Base-by-base conservation (phyloP, 495 filamentous ascomycete species). In the Penicillium flavigenum region DNA sequence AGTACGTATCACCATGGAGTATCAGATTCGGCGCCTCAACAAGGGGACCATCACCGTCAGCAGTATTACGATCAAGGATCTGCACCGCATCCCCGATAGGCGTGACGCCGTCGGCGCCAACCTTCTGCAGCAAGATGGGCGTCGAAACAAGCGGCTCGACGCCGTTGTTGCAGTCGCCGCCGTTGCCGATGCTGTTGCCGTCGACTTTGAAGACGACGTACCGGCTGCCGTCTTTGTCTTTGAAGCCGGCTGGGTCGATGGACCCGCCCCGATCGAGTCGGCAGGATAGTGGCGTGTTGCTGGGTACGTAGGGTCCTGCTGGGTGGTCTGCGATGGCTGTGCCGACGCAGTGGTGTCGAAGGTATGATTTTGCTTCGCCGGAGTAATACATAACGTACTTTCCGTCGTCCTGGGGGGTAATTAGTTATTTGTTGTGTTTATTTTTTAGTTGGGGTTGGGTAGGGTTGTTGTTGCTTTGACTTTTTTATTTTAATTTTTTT, bases 181-280 rank as follows among this genome's bases (percentile, higher is more conserved):
- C 82, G 47, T 81, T 62, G 16, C 84, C 82, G 34, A 84, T 57
- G 58, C 74, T 77, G 58, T 84, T 87, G 24, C 85, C 85, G 65
- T 88, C 81, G 7, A 87, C 72, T 60, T 87, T 87, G 72, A 82
- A 88, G 1, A 82, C 63, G 6, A 87, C 75, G 52, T 84, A 87
- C 8, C 76, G 72, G n/a, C 63, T 76, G 38, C 81, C 79, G 46
- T 81, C 79, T 0, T 47, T 57, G 59, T 86, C 82, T 12, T 62
- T 43, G 64, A 83, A 86, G 0, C 79, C 81, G 1, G 77, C 62
- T 11, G 84, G 64, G 51, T 88, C 84, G 63, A 88, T 86, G 2
- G 84, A 76, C 4, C 84, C 84, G 45, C 84, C 83, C 49, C 73
- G 64, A 5, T 72, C 59, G 0, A 78, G 59, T 8, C 75, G 78